Base-by-base conservation (phyloP, 345 rosid species). In the Alliaria petiolata region DNA sequence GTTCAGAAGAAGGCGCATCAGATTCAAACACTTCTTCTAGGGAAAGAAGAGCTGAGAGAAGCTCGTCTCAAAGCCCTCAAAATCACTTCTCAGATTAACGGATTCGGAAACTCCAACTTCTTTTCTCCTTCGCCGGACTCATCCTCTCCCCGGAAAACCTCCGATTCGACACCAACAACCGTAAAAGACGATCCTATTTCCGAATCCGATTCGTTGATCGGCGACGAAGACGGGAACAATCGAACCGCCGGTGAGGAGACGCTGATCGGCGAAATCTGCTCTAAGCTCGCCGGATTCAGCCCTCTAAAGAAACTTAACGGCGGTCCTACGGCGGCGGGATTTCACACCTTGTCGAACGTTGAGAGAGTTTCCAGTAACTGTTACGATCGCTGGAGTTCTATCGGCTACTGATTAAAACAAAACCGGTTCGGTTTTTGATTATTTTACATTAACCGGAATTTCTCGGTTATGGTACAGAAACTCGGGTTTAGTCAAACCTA, bases 401-500 rank as follows among this genome's bases (percentile, higher is more conserved):
- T 65, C 11, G 69, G 65, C 19, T 60, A 60, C 64, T 59, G 0
- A 39, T 16, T 7, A 11, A n/a, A 53, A 30, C 6, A 7, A 4
- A 50, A 26, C 6, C 56, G 35, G 62, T 35, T 19, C 30, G 58
- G 50, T 26, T 40, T 15, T n/a, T n/a, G n/a, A n/a, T n/a, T n/a
- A 15, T 7, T 4, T 14, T 42, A 42, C 26, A 40, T 40, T 3
- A 40, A 60, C 22, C n/a, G 51, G 81, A 69, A 17, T 80, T 76
- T 42, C 77, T 84, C n/a, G n/a, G 87, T 84, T 60, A 38, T 35
- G 62, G 6, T 38, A 34, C 26, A 55, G 47, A 17, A 71, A 12
- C 4, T 57, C 12, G 64, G 19, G n/a, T 53, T 70, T 67, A 80
- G 28, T 81, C 84, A 45, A 87, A 87, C 40, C 86, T 85, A 70